Conservation (phyloP, 164 flowering plant species). For the Annona squamosa region DNA sequence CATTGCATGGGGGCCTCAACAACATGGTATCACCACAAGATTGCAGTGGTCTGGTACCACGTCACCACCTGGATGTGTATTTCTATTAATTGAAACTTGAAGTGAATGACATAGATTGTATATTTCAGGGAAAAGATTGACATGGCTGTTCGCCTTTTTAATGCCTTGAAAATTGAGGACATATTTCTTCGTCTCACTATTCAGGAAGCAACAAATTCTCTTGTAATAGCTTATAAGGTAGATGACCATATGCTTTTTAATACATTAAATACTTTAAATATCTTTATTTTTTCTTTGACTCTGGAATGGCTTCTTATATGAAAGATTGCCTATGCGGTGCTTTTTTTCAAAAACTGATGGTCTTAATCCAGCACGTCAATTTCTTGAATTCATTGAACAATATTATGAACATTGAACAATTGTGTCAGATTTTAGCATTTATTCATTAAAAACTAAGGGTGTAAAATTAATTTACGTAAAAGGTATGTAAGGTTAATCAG, state of each 20-base stretch:
- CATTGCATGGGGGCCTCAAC: too few species aligned
- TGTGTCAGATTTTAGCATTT: neutral
- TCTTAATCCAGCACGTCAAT: neutral
- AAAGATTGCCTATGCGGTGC: neutral
- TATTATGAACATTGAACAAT: too few species aligned
- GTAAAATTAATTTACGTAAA: neutral
- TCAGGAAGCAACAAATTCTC: constrained; percentile 79
- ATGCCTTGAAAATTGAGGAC: constrained; percentile 71
- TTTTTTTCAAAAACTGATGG: neutral
- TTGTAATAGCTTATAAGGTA: constrained; percentile 87
- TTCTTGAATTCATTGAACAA: neutral
- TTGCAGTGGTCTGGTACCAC: neutral
- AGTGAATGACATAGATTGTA: neutral
- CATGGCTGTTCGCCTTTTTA: constrained; percentile 88
- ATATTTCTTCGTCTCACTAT: constrained; percentile 57
- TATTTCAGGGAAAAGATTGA: constrained; percentile 66
- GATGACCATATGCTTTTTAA: neutral
- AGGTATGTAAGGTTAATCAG: neutral
- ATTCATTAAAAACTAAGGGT: neutral
- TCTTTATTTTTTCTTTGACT: neutral
- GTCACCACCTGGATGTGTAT: neutral
- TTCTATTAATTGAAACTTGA: neutral
- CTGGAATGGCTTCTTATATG: neutral
- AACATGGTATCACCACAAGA: too few species aligned
- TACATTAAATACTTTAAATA: neutral